Conservation (phyloP, 2,329 filamentous ascomycete species). For the Sporothrix mexicana region DNA sequence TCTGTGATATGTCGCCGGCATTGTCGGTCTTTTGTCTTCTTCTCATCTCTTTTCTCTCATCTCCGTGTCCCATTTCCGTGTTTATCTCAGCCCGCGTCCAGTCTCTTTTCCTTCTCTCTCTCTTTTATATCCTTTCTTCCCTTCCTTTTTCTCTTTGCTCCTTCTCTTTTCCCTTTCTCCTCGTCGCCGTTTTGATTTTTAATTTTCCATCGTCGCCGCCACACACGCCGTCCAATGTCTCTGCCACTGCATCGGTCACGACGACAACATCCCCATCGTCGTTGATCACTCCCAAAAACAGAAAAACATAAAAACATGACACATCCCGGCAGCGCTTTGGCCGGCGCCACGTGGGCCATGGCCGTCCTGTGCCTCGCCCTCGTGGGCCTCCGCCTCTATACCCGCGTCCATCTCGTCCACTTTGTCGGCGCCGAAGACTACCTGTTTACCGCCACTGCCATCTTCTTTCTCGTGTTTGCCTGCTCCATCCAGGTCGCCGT, state of each 20-base stretch:
- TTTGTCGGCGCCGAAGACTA: constrained; percentile 48
- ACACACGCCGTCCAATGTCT: constrained; percentile 5
- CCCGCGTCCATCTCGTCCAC: constrained; percentile 46
- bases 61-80: background rate
- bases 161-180: background rate
- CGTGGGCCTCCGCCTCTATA: constrained; percentile 47
- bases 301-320: background rate
- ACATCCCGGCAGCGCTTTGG: constrained; percentile 44
- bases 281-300: background rate
- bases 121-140: background rate
- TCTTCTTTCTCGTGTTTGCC: constrained; percentile 47
- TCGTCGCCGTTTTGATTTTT: background rate
- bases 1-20: too few species aligned
- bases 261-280: background rate
- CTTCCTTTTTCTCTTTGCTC: background rate
- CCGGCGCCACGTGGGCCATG: constrained; percentile 47
- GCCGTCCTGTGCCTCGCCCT: constrained; percentile 44
- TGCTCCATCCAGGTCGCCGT: constrained; percentile 47
- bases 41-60: background rate
- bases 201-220: background rate
- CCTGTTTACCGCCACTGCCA: constrained; percentile 46
- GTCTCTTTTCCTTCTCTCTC: background rate
- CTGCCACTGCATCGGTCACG: background rate
- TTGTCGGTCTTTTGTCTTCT: background rate
- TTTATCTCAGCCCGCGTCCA: background rate